Evolutionary conservation across 169 alveolate species (phyloP).

Genomic region (Babesia gibsoni): DNA sequence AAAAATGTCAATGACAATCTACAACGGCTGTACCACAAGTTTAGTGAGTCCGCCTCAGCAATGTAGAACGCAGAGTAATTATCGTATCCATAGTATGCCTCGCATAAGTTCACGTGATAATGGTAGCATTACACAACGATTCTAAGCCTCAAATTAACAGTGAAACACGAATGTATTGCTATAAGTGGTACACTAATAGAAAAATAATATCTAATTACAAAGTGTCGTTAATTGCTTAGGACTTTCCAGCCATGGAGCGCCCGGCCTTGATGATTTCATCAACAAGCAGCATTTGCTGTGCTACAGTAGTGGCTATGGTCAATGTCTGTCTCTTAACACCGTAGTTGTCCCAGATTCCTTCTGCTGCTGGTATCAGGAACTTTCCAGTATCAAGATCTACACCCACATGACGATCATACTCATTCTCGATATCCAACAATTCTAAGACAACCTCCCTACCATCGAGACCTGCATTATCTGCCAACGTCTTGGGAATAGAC

Average conservation of each 20-base stretch:
- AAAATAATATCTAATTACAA: too few species aligned
- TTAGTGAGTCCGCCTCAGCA: background rate
- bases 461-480: constrained; percentile 97
- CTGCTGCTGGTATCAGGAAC: constrained; percentile 88
- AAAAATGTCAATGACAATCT: background rate
- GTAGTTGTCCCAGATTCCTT: constrained; percentile 93
- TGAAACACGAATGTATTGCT: too few species aligned
- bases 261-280: constrained; percentile 99
- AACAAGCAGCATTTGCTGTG: constrained; percentile 95
- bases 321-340: constrained; percentile 92
- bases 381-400: constrained; percentile 92
- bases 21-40: background rate
- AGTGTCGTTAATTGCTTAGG: too few species aligned
- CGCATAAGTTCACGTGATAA: too few species aligned
- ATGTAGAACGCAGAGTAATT: too few species aligned
- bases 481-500: constrained; percentile 90
- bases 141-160: too few species aligned
- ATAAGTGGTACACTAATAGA: too few species aligned
- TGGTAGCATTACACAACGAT: too few species aligned
- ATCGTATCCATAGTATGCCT: too few species aligned
- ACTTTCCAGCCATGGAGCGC: constrained; percentile 80
- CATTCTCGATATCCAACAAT: constrained; percentile 84
- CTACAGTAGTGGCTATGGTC: constrained; percentile 96
- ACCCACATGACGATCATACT: constrained; percentile 89
- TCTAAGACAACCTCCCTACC: constrained; percentile 86